Evolutionary conservation across 2,329 filamentous ascomycete species (phyloP), one percentile per base, ranked within the genome.

Genomic region (Sordariomycetes sp.): DNA sequence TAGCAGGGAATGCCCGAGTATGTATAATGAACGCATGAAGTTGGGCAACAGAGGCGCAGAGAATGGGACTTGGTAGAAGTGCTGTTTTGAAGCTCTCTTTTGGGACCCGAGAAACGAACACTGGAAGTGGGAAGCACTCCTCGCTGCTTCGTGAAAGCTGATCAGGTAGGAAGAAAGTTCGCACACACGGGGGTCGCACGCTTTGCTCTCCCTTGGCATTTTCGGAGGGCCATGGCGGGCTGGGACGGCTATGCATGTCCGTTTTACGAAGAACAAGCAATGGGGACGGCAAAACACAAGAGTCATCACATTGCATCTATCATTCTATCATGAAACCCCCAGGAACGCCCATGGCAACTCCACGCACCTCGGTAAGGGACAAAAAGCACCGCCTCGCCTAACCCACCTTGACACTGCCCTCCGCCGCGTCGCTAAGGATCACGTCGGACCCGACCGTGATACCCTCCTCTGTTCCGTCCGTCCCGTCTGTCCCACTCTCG

Each of bases 381-480:
- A 46, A 46, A 46, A 2, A 46, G 18, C 40, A 18, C 6, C 6
- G n/a, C n/a, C n/a, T n/a, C n/a, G n/a, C 7, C 40, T 46, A 46
- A 46, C 22, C 46, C n/a, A 24, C 20, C 46, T 50, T 50, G 3
- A 50, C 11, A 4, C 46, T 20, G 2, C 18, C 20, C 46, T 6
- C 18, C 20, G 20, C 46, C 20, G 46, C 18, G 3, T 50, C 67
- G 18, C 57, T 46, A 14, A 61, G 52, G 12, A 54, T 56, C 28
- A 58, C 56, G 25, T 63, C 61, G 6, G 60, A 50, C 35, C 56
- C 34, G 28, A 61, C 28, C 40, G 72, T 70, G 3, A 67, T 68
- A 14, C 74, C 71, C 50, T 74, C 71, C 60, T 72, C 70, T 22
- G 71, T 72, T 35, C 52, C 52, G 68, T 72, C 22, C 57, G 65